A percentile compares a stretch with the other conserved stretches of the same genome.
These are phyloP conservation scores for Neurospora tetraspora DNA, from an alignment of 495 filamentous ascomycete genomes.

Conservation along the genomic window DNA sequence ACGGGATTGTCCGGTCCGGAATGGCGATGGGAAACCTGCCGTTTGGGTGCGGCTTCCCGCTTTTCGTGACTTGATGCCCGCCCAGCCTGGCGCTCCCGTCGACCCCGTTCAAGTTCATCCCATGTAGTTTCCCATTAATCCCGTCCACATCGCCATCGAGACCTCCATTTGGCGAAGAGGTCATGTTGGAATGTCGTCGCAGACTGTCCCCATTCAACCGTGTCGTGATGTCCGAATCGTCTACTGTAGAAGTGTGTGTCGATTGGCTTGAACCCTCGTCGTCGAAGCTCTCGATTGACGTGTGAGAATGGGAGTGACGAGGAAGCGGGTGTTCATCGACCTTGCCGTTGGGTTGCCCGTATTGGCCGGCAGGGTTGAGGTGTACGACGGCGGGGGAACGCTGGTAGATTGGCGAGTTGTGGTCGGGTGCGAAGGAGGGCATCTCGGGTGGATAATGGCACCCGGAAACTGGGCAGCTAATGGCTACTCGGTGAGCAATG, in stretches of 20 bases:
- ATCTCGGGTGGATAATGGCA: constrained; percentile 29
- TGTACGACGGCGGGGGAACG: constrained; percentile 26
- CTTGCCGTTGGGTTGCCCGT: constrained; percentile 21
- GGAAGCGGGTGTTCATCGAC: constrained; percentile 17
- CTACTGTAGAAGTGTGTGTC: constrained; percentile 15
- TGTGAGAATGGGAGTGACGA: constrained; percentile 22
- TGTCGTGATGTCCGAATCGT: constrained; percentile 17
- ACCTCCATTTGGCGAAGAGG: constrained; percentile 13
- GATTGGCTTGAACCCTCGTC: constrained; percentile 23
- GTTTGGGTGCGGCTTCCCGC: constrained; percentile 13
- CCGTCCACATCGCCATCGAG: constrained; percentile 10
- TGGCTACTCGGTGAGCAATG: constrained; percentile 6
- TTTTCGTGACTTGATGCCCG: not conserved
- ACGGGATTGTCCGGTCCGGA: constrained; percentile 12
- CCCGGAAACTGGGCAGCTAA: constrained; percentile 2
- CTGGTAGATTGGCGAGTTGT: constrained; percentile 36
- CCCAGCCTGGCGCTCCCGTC: not conserved
- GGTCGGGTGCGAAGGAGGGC: constrained; percentile 49
- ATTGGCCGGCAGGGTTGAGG: constrained; percentile 19
- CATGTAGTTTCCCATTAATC: not conserved
- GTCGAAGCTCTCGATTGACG: constrained; percentile 28
- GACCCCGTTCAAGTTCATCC: not conserved
- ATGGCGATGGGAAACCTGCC: constrained; percentile 1
- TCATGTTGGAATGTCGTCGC: constrained; percentile 17
- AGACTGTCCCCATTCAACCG: constrained; percentile 12